These are phyloP conservation scores for Flaveria brownii DNA, from an alignment of 129 eudicot species.

Conservation along the genomic window DNA sequence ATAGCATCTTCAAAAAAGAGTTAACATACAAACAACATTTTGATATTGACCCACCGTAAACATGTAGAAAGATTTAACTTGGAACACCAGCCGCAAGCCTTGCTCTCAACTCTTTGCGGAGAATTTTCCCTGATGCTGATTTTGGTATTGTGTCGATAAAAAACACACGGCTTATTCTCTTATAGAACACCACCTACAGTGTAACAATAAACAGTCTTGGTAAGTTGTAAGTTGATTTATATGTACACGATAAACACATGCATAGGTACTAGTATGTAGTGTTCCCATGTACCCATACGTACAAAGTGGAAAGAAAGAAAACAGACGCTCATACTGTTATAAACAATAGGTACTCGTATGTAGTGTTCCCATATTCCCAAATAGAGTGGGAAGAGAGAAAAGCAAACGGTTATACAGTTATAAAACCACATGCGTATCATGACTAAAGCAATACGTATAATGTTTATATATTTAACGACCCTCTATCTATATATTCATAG, in stretches of 20 bases:
- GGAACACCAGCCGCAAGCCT: slow-evolving; percentile 60
- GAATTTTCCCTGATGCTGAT: slow-evolving; percentile 77
- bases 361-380: too few relatives aligned
- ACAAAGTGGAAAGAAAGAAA: too few relatives aligned
- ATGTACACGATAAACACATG: background rate
- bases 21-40: slow-evolving; percentile 34
- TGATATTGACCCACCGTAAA: slow-evolving; percentile 26
- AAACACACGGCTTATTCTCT: slow-evolving; percentile 71
- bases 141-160: slow-evolving; percentile 67
- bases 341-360: too few relatives aligned
- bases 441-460: background rate
- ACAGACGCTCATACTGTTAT: too few relatives aligned
- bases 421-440: background rate
- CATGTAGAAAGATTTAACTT: slow-evolving; percentile 23
- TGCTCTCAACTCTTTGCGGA: slow-evolving; percentile 76
- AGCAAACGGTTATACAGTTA: background rate
- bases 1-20: slow-evolving; percentile 27
- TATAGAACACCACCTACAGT: slow-evolving; percentile 73
- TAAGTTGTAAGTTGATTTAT: background rate
- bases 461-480: background rate
- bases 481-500: background rate
- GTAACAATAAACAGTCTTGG: slow-evolving; percentile 8
- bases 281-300: too few relatives aligned
- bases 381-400: background rate
- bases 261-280: background rate